Evolutionary conservation across 1,139 yeast genomes (phyloP), one percentile per base, ranked within the genome.

Genomic region (Saccharomyces pastorianus): DNA sequence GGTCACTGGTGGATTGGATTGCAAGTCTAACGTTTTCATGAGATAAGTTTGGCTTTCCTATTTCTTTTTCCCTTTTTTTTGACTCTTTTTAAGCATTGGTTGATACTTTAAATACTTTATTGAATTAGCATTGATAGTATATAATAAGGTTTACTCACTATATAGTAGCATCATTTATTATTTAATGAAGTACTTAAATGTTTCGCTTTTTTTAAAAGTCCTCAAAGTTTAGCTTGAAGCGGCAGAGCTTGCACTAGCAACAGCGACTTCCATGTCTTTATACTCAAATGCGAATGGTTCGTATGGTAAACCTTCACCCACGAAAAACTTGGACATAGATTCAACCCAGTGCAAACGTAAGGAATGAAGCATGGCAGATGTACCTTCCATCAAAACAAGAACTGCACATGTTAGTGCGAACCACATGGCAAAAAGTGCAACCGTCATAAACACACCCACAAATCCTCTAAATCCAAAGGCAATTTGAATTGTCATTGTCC

Each of bases 261-360:
- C 57, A 32, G 55, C 61, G 1, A 52, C 53, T 9, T 58, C 61
- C 48, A 61, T 53, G 31, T 76, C 62, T 13, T 73, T 63, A 11
- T 62, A 59, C 53, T 69, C 64, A 58, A 90, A 88, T 8, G 81
- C 73, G 68, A 89, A 91, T 32, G 99, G 99, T 58, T 82, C 84
- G 69, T 88, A 93, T 1, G 89, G 83, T 58, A 84, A 79, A 52
- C 99, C 99, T 68, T 93, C 98, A 63, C 99, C 99, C 65, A 87
- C 89, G 66, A 93, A 95, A 71, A 88, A 95, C 74, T 95, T 95
- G 51, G 97, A 90, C 98, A 95, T 95, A 32, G 97, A 91, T 73
- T 95, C 99, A 55, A 95, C 99, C 99, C 99, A 93, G 71, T 93
- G 99, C 67, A 93, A 76, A 72, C 99, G 87, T 65, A 95, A 79